Evolutionary conservation across 2,329 filamentous ascomycete species (phyloP).

Genomic region (Calonectria pseudoreteaudii): DNA sequence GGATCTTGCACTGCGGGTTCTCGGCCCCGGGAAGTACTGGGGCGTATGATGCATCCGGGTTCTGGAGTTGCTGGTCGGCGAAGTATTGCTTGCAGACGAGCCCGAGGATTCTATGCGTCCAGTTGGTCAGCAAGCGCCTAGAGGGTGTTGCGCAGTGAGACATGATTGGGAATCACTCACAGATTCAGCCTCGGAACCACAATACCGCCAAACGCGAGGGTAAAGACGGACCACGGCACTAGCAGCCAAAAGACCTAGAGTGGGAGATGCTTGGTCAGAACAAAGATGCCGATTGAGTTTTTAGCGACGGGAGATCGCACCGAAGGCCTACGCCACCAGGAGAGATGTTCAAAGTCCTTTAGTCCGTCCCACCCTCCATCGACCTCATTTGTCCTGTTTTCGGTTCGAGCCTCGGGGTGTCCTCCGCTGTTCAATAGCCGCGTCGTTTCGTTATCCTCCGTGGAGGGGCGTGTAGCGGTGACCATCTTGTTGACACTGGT

Average conservation of each 20-base stretch:
- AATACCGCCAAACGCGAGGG: constrained; percentile 86
- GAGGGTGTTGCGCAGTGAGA: not conserved
- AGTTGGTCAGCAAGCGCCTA: constrained; percentile 24
- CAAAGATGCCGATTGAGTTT: constrained; percentile 5
- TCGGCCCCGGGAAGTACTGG: constrained; percentile 76
- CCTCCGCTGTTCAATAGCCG: constrained; percentile 51
- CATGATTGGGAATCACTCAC: constrained; percentile 50
- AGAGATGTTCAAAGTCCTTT: constrained; percentile 69
- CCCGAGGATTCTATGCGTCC: constrained; percentile 71
- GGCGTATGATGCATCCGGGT: constrained; percentile 70
- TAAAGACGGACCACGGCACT: constrained; percentile 82
- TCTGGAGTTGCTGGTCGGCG: constrained; percentile 69
- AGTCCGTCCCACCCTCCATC: constrained; percentile 58
- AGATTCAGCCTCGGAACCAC: constrained; percentile 90
- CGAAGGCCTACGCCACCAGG: constrained; percentile 73
- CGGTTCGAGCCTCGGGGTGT: constrained; percentile 27
- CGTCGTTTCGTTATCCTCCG: constrained; percentile 50
- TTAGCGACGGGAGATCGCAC: constrained; percentile 53
- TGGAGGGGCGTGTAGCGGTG: not conserved
- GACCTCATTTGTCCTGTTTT: constrained; percentile 27
- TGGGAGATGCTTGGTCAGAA: constrained; percentile 35
- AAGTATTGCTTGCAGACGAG: constrained; percentile 89
- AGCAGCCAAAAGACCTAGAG: constrained; percentile 84
- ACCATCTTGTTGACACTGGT: not conserved
- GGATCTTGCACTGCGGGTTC: constrained; percentile 83